Conservation (phyloP, 768 basidiomycete genomes). For the Mycena maculata region DNA sequence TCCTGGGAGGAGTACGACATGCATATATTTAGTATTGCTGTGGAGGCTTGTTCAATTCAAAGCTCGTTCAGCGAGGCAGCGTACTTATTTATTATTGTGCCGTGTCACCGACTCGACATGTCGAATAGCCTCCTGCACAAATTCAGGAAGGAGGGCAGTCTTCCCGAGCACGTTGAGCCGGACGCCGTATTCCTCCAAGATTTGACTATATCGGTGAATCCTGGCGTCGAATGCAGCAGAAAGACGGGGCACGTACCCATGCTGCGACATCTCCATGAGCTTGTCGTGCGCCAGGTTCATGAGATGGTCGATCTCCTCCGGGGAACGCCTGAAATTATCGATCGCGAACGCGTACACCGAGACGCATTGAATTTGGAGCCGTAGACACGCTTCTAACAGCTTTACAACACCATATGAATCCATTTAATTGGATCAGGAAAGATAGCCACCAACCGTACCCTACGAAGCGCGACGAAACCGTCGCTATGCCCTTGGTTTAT, state of each 20-base stretch:
- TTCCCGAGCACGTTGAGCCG: constrained; percentile 86
- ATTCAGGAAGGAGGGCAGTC: constrained; percentile 78
- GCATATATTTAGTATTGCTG: constrained; percentile 90
- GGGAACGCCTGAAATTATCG: constrained; percentile 93
- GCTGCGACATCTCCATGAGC: constrained; percentile 78
- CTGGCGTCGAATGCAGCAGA: not conserved
- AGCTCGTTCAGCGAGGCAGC: not conserved
- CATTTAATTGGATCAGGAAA: not conserved
- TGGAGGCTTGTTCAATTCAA: constrained; percentile 44
- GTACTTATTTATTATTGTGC: constrained; percentile 72
- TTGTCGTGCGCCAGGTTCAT: constrained; percentile 87
- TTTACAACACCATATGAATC: constrained; percentile 43
- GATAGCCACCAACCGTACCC: constrained; percentile 62
- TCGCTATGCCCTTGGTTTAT: constrained; percentile 84
- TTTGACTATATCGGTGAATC: constrained; percentile 59
- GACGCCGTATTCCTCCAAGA: constrained; percentile 86
- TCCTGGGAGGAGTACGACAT: constrained; percentile 94
- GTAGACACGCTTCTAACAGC: constrained; percentile 88
- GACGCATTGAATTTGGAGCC: constrained; percentile 84
- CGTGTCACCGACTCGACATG: constrained; percentile 84
- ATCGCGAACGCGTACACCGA: constrained; percentile 98
- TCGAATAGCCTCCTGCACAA: constrained; percentile 73
- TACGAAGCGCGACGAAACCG: constrained; percentile 82
- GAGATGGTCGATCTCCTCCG: constrained; percentile 87
- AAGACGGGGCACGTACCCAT: constrained; percentile 71